Evolutionary conservation across 2,329 filamentous ascomycete genomes (phyloP).

Genomic region (Dothiorella sarmentorum): DNA sequence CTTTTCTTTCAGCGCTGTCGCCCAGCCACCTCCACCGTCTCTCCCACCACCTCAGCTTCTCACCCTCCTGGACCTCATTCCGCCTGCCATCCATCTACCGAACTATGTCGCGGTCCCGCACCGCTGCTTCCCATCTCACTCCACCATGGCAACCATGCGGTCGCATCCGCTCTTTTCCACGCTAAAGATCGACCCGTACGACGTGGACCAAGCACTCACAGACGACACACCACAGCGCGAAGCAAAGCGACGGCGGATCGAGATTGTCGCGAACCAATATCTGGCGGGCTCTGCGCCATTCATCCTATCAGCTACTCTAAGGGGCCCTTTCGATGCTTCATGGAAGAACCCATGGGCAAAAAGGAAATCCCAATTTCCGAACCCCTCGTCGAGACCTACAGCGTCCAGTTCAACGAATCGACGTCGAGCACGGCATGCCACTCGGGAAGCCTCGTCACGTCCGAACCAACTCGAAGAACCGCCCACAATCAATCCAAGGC

Average conservation of each 20-base stretch:
- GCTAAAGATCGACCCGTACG: background rate
- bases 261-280: conserved; percentile 57
- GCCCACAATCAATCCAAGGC: background rate
- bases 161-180: background rate
- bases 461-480: background rate
- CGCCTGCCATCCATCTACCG: background rate
- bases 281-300: conserved; percentile 55
- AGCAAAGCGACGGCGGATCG: conserved; percentile 55
- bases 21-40: background rate
- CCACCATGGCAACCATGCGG: conserved; percentile 2
- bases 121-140: background rate
- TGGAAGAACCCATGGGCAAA: conserved; percentile 38
- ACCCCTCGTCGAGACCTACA: background rate
- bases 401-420: background rate
- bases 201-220: background rate
- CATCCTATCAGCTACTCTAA: conserved; percentile 59
- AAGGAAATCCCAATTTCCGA: background rate
- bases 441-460: background rate
- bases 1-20: too few species aligned
- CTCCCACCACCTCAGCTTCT: background rate
- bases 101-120: conserved; percentile 5
- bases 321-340: conserved; percentile 55
- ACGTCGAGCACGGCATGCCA: background rate
- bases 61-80: background rate
- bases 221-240: conserved; percentile 32